A percentile compares a stretch with the other conserved stretches of the same genome.
Evolutionary conservation across 108 stramenopile species (phyloP).

Genomic region (Fragilaria crotonensis): DNA sequence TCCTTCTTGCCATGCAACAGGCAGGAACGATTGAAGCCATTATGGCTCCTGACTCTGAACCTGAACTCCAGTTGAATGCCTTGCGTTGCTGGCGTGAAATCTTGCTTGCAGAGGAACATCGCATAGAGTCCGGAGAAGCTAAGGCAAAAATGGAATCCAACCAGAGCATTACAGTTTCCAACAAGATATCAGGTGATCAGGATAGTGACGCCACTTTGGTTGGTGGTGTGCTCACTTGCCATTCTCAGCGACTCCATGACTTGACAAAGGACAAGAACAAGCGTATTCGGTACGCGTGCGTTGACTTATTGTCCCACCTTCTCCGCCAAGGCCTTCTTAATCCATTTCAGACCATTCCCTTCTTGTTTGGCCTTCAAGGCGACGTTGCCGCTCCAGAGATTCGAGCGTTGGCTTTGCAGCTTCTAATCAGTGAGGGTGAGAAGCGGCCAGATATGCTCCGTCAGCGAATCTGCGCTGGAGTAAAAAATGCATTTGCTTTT

Average conservation of each 20-base stretch:
- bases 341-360: conserved; percentile 79
- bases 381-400: conserved; percentile 67
- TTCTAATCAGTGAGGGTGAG: conserved; percentile 72
- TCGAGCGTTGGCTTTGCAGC: conserved; percentile 57
- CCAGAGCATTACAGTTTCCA: conserved; percentile 52
- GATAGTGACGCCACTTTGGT: conserved; percentile 79
- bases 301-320: conserved; percentile 73
- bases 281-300: conserved; percentile 45
- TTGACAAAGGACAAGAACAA: conserved; percentile 54
- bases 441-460: conserved; percentile 83
- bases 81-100: conserved; percentile 75
- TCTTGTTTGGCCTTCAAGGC: conserved; percentile 80
- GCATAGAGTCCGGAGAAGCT: conserved; percentile 75
- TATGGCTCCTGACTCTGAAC: conserved; percentile 22
- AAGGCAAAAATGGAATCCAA: conserved; percentile 66
- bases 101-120: conserved; percentile 64
- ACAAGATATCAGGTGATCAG: conserved; percentile 83
- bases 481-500: conserved; percentile 67
- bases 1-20: conserved; percentile 67
- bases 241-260: conserved; percentile 64
- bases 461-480: conserved; percentile 69
- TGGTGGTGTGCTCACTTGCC: conserved; percentile 69
- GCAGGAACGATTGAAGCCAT: conserved; percentile 45
- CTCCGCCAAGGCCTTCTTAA: conserved; percentile 88
- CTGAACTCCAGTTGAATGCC: conserved; percentile 56